Evolutionary conservation across 345 rosid genomes (phyloP).

Genomic region (Eucalyptus decipiens): DNA sequence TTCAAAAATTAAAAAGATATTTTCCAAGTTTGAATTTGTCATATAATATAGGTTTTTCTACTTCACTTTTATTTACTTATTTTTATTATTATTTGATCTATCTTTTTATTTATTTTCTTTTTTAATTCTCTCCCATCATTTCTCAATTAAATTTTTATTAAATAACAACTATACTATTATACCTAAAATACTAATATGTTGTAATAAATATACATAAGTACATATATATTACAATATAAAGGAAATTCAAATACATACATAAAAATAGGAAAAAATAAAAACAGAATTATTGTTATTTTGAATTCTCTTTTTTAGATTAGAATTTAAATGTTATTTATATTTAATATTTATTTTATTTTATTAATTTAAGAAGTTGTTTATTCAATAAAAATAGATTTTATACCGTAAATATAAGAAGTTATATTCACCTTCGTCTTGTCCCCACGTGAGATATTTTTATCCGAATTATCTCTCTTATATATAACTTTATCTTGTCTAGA

Average conservation of each 20-base stretch:
- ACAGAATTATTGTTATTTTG: neutral
- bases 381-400: neutral
- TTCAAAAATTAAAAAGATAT: neutral
- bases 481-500: neutral
- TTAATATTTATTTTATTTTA: neutral
- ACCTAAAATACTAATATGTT: neutral
- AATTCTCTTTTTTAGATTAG: neutral
- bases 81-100: neutral
- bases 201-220: neutral
- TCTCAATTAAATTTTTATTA: neutral
- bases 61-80: neutral
- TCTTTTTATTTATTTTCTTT: neutral
- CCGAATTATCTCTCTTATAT: rapidly evolving
- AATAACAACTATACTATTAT: neutral
- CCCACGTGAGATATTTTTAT: neutral
- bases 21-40: neutral
- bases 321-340: neutral
- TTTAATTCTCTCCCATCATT: neutral
- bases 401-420: neutral
- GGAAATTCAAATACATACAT: neutral
- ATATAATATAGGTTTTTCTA: neutral
- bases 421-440: neutral
- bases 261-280: neutral
- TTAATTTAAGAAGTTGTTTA: neutral
- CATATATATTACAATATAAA: neutral